Conservation (phyloP, 75 land plant genomes). For the Cupressus sempervirens region DNA sequence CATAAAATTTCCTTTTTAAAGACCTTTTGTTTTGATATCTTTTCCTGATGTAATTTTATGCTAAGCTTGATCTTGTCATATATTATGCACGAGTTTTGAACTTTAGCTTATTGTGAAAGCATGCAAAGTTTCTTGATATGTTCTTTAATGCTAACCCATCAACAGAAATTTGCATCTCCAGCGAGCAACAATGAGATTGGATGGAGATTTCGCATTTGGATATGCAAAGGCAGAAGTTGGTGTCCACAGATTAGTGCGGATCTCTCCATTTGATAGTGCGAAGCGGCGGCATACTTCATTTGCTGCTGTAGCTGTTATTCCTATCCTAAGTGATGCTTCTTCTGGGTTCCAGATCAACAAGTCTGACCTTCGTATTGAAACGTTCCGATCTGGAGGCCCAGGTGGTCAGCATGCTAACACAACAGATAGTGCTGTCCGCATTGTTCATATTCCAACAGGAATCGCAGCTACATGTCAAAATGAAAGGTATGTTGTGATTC, state of each 20-base stretch:
- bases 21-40: background rate
- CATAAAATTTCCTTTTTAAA: background rate
- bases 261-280: slow-evolving; percentile 90
- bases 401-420: slow-evolving; percentile 95
- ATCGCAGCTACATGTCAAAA: slow-evolving; percentile 78
- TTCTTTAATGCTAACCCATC: background rate
- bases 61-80: background rate
- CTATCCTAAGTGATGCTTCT: slow-evolving; percentile 65
- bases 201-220: slow-evolving; percentile 94
- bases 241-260: slow-evolving; percentile 90
- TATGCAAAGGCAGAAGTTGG: slow-evolving; percentile 98
- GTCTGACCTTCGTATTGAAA: slow-evolving; percentile 80
- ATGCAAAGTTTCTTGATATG: background rate
- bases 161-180: slow-evolving; percentile 18
- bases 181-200: slow-evolving; percentile 93
- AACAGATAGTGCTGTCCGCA: slow-evolving; percentile 95
- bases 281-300: slow-evolving; percentile 98
- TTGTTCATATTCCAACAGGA: slow-evolving; percentile 91
- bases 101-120: background rate
- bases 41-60: background rate
- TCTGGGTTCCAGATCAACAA: slow-evolving; percentile 64
- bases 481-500: slow-evolving; percentile 59
- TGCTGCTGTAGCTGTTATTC: slow-evolving; percentile 98
- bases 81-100: background rate
- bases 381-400: slow-evolving; percentile 88